Percentiles rank a stretch among this genome's conserved stretches.
Evolutionary conservation across 768 basidiomycete genomes (phyloP).

Genomic region (Strobilomyces echinocephalus): DNA sequence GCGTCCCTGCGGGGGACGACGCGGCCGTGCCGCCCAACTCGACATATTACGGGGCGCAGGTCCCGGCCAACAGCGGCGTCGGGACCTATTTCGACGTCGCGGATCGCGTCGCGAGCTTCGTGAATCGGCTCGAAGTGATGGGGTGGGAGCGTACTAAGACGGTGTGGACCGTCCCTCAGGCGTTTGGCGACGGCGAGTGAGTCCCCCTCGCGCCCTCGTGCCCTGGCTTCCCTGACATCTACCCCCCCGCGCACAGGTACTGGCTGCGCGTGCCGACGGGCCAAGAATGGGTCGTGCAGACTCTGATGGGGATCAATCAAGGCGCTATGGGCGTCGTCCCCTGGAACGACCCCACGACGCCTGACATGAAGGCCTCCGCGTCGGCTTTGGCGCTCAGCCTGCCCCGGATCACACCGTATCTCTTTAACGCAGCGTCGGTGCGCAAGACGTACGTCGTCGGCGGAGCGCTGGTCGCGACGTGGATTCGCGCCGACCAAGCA

Average conservation of each 20-base stretch:
- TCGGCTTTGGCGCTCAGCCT: slow-evolving; percentile 41
- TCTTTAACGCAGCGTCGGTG: slow-evolving; percentile 29
- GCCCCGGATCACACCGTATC: background rate
- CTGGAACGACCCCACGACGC: slow-evolving; percentile 50
- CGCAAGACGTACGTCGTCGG: slow-evolving; percentile 37
- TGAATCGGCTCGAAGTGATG: slow-evolving; percentile 51
- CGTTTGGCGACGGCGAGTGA: slow-evolving; percentile 39
- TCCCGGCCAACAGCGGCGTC: slow-evolving; percentile 29
- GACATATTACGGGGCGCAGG: slow-evolving; percentile 13
- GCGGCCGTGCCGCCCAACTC: slow-evolving; percentile 25
- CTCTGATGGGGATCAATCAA: slow-evolving; percentile 64
- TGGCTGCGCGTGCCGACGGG: slow-evolving; percentile 63
- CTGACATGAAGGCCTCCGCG: slow-evolving; percentile 43
- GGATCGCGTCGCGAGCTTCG: slow-evolving; percentile 61
- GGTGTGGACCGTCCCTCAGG: slow-evolving; percentile 79
- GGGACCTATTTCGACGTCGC: slow-evolving; percentile 60
- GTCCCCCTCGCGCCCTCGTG: background rate
- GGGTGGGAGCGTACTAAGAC: slow-evolving; percentile 68
- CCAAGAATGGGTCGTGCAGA: slow-evolving; percentile 62
- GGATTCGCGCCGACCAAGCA: slow-evolving; percentile 28
- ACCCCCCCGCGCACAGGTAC: slow-evolving; percentile 33
- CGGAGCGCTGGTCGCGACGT: slow-evolving; percentile 46
- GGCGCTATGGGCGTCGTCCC: slow-evolving; percentile 52
- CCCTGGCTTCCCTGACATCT: background rate
- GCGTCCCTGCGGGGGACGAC: slow-evolving; percentile 46